These are phyloP conservation scores for Phylloporus sp. DNA, from an alignment of 768 basidiomycete genomes.

Conservation along the genomic window DNA sequence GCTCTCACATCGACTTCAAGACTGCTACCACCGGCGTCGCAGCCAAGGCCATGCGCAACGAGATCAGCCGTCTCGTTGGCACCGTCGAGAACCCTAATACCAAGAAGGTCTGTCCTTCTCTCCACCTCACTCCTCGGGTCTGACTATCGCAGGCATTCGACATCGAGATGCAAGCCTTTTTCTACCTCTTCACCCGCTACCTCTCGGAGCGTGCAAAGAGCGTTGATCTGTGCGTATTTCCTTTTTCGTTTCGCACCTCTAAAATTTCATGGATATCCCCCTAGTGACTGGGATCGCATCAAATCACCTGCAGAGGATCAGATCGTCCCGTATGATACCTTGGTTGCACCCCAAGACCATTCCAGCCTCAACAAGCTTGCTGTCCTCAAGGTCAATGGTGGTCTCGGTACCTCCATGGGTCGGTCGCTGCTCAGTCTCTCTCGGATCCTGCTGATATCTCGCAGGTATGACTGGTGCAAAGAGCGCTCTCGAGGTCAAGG, in stretches of 20 bases:
- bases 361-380: slow-evolving; percentile 64
- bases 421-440: slow-evolving; percentile 1
- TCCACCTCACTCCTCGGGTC: slow-evolving; percentile 13
- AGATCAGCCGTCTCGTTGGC: slow-evolving; percentile 89
- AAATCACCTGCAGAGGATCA: slow-evolving; percentile 61
- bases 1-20: slow-evolving; percentile 91
- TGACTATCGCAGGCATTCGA: slow-evolving; percentile 55
- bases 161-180: slow-evolving; percentile 82
- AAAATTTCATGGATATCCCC: neutral
- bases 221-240: slow-evolving; percentile 59
- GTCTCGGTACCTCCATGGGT: slow-evolving; percentile 67
- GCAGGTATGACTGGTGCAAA: slow-evolving; percentile 60
- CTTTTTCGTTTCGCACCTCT: slow-evolving; percentile 6
- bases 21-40: slow-evolving; percentile 94
- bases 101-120: slow-evolving; percentile 60
- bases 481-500: slow-evolving; percentile 70
- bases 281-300: slow-evolving; percentile 44
- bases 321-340: slow-evolving; percentile 55
- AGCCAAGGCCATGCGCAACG: slow-evolving; percentile 97
- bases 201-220: slow-evolving; percentile 63
- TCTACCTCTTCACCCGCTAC: slow-evolving; percentile 79
- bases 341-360: slow-evolving; percentile 43
- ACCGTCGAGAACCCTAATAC: slow-evolving; percentile 76
- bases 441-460: neutral
- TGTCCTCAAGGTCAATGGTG: slow-evolving; percentile 77